A percentile compares a stretch with the other conserved stretches of the same genome.
Evolutionary conservation across 495 filamentous ascomycete genomes (phyloP).

Genomic region (Aspergillus baeticus): DNA sequence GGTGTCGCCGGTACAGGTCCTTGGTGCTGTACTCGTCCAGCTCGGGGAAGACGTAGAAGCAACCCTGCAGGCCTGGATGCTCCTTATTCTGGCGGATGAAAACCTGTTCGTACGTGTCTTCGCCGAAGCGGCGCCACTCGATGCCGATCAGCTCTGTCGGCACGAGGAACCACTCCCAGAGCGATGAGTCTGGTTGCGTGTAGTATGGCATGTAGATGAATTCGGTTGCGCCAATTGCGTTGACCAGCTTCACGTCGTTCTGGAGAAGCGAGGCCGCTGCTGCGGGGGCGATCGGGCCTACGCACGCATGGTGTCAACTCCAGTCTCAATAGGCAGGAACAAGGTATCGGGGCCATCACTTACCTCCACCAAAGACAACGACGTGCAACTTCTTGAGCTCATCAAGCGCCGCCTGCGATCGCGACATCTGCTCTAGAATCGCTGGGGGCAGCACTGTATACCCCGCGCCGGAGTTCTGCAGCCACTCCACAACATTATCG

Average conservation of each 20-base stretch:
- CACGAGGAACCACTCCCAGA: slow-evolving; percentile 20
- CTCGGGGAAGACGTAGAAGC: slow-evolving; percentile 17
- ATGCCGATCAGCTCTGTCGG: slow-evolving; percentile 15
- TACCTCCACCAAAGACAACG: slow-evolving; percentile 26
- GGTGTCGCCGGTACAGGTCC: slow-evolving; percentile 16
- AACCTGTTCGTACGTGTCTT: slow-evolving; percentile 13
- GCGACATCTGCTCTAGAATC: slow-evolving; percentile 22
- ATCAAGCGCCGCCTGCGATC: slow-evolving; percentile 9
- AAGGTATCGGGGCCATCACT: too few species aligned
- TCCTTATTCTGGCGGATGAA: slow-evolving; percentile 8
- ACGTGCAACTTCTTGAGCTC: slow-evolving; percentile 17
- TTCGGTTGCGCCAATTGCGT: slow-evolving; percentile 14
- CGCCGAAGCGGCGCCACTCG: slow-evolving; percentile 17
- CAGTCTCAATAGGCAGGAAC: too few species aligned
- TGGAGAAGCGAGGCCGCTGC: not conserved
- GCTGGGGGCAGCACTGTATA: slow-evolving; percentile 17
- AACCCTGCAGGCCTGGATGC: slow-evolving; percentile 10
- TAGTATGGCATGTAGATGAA: slow-evolving; percentile 18
- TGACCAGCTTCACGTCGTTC: slow-evolving; percentile 11
- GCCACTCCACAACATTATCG: slow-evolving; percentile 17
- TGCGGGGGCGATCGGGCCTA: too few species aligned
- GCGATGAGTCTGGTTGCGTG: slow-evolving; percentile 11
- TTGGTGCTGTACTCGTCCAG: slow-evolving; percentile 12
- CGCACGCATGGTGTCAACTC: too few species aligned
- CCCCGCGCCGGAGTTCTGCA: slow-evolving; percentile 16